These are phyloP conservation scores for Mucor piriformis DNA, from an alignment of 371 early-diverging fungal genomes.

Conservation along the genomic window DNA sequence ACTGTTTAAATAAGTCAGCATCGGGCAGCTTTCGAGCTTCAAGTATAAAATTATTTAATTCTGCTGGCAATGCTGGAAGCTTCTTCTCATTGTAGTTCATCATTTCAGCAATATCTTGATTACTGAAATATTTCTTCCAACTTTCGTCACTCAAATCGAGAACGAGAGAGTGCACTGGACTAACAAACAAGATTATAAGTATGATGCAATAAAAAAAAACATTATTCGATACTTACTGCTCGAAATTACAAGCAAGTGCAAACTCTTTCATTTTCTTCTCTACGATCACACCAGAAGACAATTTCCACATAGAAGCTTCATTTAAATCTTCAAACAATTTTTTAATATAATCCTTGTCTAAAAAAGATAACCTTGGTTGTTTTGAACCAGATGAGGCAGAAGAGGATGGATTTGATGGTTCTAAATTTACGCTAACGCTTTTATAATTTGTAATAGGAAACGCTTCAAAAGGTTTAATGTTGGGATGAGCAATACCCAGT, in stretches of 20 bases:
- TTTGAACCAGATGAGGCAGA: neutral
- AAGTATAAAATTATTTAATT: slow-evolving; percentile 2
- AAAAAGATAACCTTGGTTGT: neutral
- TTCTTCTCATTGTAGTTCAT: slow-evolving; percentile 3
- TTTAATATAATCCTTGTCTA: slow-evolving; percentile 1
- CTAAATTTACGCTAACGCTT: neutral
- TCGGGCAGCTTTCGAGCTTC: neutral
- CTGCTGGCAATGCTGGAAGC: neutral
- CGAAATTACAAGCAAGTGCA: neutral
- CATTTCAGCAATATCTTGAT: slow-evolving; percentile 11
- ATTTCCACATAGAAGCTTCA: slow-evolving; percentile 9
- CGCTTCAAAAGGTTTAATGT: neutral
- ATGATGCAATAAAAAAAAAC: slow-evolving; percentile 8
- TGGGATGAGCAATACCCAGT: neutral
- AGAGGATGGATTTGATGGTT: neutral
- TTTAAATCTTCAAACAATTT: slow-evolving; percentile 1
- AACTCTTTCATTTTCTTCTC: neutral
- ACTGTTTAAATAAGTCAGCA: neutral
- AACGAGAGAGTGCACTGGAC: slow-evolving; percentile 5
- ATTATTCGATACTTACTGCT: neutral
- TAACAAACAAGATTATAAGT: slow-evolving; percentile 5
- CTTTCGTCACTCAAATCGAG: slow-evolving; percentile 1
- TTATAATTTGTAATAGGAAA: neutral
- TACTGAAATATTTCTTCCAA: slow-evolving; percentile 9
- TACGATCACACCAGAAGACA: slow-evolving; percentile 3